phyloP scores from a whole-genome alignment of 139 green algal species.

The Micractinium sp. region DNA sequence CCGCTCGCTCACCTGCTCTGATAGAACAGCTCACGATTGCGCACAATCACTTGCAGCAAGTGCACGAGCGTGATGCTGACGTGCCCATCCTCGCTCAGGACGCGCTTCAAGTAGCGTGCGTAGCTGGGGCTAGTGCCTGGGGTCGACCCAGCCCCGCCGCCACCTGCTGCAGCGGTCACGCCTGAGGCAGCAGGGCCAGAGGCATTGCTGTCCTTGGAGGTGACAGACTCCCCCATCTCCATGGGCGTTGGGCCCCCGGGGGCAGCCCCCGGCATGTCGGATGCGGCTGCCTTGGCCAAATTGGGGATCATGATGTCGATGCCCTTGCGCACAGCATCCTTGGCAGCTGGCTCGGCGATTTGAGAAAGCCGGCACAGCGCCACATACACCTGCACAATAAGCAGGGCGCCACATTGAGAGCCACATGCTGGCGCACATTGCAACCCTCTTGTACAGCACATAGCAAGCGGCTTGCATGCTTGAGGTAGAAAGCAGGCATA shows the following conservation, averaged over 20 bases:
- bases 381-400: constrained; percentile 80
- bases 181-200: neutral
- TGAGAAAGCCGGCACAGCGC: constrained; percentile 83
- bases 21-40: constrained; percentile 91
- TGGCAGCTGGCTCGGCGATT: constrained; percentile 65
- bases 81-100: constrained; percentile 83
- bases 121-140: constrained; percentile 67
- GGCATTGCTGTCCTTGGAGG: neutral
- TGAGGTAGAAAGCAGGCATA: constrained; percentile 14
- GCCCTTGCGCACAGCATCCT: constrained; percentile 76
- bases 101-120: constrained; percentile 84
- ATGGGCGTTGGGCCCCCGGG: neutral
- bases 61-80: constrained; percentile 80
- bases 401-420: neutral
- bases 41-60: constrained; percentile 92
- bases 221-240: neutral
- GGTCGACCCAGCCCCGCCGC: neutral
- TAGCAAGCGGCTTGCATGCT: neutral
- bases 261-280: neutral
- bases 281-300: constrained; percentile 47
- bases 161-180: neutral
- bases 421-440: neutral
- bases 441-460: no score
- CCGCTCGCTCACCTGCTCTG: constrained; percentile 36
- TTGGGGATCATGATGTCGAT: constrained; percentile 91